phyloP scores from a whole-genome alignment of 169 alveolate genomes.

The Eimeria necatrix region DNA sequence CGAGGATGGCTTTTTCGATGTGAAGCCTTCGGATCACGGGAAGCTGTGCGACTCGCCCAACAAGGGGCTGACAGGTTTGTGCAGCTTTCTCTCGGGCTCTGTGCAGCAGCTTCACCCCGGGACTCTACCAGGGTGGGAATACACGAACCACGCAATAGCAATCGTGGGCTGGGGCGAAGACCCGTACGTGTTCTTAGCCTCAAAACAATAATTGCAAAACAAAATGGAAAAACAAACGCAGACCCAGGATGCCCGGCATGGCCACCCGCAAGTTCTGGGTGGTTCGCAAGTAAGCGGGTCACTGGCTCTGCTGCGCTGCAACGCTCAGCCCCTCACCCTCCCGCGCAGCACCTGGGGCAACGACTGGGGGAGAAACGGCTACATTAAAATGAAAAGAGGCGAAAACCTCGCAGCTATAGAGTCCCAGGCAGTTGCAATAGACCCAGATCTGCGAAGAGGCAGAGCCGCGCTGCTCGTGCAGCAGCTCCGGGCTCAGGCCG shows the following conservation, averaged over 20 bases:
- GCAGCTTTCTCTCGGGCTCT: neutral
- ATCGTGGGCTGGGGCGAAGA: slow-evolving; percentile 95
- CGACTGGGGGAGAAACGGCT: slow-evolving; percentile 95
- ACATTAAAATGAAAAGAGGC: slow-evolving; percentile 89
- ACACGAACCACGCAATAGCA: slow-evolving; percentile 93
- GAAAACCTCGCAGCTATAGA: slow-evolving; percentile 89
- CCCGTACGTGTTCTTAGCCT: slow-evolving; percentile 44
- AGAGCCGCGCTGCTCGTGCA: slow-evolving; percentile 76
- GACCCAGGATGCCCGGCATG: slow-evolving; percentile 66
- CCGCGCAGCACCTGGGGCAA: slow-evolving; percentile 94
- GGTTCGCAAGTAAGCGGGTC: slow-evolving; percentile 85
- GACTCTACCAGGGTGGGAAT: slow-evolving; percentile 91
- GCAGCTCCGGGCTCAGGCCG: slow-evolving; percentile 21
- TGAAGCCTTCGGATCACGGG: slow-evolving; percentile 86
- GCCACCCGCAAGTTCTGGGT: slow-evolving; percentile 90
- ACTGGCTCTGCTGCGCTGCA: neutral
- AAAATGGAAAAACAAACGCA: neutral
- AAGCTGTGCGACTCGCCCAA: slow-evolving; percentile 90
- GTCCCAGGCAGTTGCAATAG: slow-evolving; percentile 93
- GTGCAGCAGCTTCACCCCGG: neutral
- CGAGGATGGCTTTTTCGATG: slow-evolving; percentile 83
- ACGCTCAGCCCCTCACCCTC: neutral
- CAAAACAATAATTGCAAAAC: neutral
- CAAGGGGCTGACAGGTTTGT: slow-evolving; percentile 88
- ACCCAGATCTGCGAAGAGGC: slow-evolving; percentile 92